Conservation (phyloP, 176 grass and related monocot genomes). For the Stipa capillata region DNA sequence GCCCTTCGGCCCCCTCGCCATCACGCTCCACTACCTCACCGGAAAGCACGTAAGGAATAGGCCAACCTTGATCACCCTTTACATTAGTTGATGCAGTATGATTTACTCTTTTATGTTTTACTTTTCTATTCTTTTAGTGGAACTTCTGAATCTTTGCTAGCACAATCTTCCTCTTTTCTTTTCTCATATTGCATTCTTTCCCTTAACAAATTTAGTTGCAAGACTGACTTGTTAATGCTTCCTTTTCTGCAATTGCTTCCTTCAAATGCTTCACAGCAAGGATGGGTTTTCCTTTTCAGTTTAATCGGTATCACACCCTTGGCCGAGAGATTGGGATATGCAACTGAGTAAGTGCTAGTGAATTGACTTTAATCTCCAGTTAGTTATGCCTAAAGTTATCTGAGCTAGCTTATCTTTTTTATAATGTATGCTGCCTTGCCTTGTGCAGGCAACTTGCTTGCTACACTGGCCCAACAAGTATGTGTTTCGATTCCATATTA, state of each 20-base stretch:
- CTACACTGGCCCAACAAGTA: conserved; percentile 95
- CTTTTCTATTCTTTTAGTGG: neutral
- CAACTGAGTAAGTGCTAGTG: conserved; percentile 82
- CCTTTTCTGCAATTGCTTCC: conserved; percentile 1
- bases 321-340: conserved; percentile 96
- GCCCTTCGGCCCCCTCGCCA: conserved; percentile 87
- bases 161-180: neutral
- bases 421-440: conserved; percentile 16
- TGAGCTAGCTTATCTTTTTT: neutral
- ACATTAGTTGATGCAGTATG: neutral
- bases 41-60: conserved; percentile 60
- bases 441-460: conserved; percentile 79
- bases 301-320: conserved; percentile 87
- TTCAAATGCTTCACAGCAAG: conserved; percentile 54
- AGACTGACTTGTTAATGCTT: neutral
- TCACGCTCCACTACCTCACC: conserved; percentile 77
- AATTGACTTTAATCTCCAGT: neutral
- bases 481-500: conserved; percentile 15
- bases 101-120: neutral
- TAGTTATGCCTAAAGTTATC: neutral
- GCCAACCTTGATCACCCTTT: neutral
- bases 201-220: neutral
- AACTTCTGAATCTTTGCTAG: neutral
- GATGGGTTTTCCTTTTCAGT: conserved; percentile 99
- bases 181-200: neutral